Evolutionary conservation across 345 rosid species (phyloP), one percentile per base, ranked within the genome.

Genomic region (Syzygium aromaticum): DNA sequence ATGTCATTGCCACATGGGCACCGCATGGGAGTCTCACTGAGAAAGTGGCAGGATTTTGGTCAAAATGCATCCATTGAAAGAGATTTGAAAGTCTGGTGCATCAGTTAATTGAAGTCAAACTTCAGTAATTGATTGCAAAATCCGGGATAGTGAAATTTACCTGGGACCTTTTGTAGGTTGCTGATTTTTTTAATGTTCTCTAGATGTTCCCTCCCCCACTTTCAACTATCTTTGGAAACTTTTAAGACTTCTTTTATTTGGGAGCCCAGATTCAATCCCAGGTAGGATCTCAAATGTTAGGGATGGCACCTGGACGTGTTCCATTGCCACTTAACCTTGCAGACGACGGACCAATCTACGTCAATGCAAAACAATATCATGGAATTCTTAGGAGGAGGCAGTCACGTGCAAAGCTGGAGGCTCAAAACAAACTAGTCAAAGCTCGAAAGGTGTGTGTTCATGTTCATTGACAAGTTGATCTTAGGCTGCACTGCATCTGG

Each of bases 301-400:
- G 91, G 82, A 84, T 89, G 86, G 85, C 93, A 52, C 57, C 91
- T 21, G 67, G 84, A 40, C 90, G 93, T 51, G 92, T 93, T 27
- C 91, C 95, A 21, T 87, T 93, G 84, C 95, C 95, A 4, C 88
- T 90, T 63, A 90, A 89, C 88, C 85, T 90, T 54, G 73, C 92
- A 14, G 91, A 92, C 73, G 95, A 92, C 28, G 92, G 91, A 16
- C 93, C 93, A 22, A 92, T 92, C 86, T 93, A 63, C 15, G 95
- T 93, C 40, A 93, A 93, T 80, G 92, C 93, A 49, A 93, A 93
- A 88, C 95, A 93, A 86, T 93, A 93, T 89, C 90, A 90, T 52
- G 95, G 93, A 59, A 93, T 93, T 85, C 91, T 93, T 16, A 89
- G 93, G 53, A 90, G 95, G 88, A 92, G 95, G 86, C 91, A 90